Base-by-base conservation (phyloP, 2,329 filamentous ascomycete genomes). In the Botrytis paeoniae region DNA sequence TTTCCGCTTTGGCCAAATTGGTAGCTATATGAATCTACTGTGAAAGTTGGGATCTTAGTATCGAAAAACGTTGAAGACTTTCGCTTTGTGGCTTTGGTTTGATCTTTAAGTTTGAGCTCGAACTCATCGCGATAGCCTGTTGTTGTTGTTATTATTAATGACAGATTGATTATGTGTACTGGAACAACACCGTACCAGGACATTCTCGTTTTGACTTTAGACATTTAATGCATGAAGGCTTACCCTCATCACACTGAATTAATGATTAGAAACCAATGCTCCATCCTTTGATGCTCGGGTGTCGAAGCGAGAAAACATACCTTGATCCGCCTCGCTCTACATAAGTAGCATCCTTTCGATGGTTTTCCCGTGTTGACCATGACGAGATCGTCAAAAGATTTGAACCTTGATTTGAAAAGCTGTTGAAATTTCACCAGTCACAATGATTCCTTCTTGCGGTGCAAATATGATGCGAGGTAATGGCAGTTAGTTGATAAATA, bases 211-310 rank as follows among this genome's bases (percentile, higher is more conserved):
- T 84, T 54, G 88, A 89, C 77, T 89, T 91, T 75, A 84, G 82
- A 77, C 89, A 91, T 77, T 90, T 88, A 65, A 86, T 87, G 80
- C 89, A 91, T 4, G 85, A 87, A 14, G 89, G 89, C 75, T 88
- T 89, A 61, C 85, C 87, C 80, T 91, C 89, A 80, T 91, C 89
- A 79, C 89, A 91, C 89, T 91, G 76, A 22, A n/a, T 12, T 39
- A 18, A 41, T 1, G 1, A 73, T 57, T 48, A 71, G 45, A 25
- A 43, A 48, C 35, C 20, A 25, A 32, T 29, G 10, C 37, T 68
- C 29, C 29, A 37, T 16, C 43, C 2, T 35, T 25, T 41, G 51
- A 22, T 14, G 7, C n/a, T n/a, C 7, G 29, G 22, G 29, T 62
- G 32, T n/a, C 43, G 48, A 48, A 25, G 8, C 6, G 8, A 48